Conservation (phyloP, 2,329 filamentous ascomycete species). For the Aureobasidium sp. region DNA sequence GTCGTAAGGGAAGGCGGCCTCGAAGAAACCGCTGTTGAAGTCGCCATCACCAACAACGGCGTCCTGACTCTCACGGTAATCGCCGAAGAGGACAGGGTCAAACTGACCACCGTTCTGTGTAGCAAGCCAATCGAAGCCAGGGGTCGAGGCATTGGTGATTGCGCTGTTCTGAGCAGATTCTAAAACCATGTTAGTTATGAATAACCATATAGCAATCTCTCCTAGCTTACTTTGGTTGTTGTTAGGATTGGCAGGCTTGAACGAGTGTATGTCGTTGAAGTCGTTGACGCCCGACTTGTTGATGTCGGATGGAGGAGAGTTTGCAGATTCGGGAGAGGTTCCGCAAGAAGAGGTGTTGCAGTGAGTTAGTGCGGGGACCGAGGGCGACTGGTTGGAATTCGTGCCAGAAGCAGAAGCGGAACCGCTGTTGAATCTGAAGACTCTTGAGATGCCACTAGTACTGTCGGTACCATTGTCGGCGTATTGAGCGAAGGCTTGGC, state of each 20-base stretch:
- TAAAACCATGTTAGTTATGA: neutral
- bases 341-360: constrained; percentile 50
- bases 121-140: constrained; percentile 62
- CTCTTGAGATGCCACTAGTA: constrained; percentile 34
- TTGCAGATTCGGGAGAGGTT: constrained; percentile 67
- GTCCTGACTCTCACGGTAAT: constrained; percentile 84
- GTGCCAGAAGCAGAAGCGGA: constrained; percentile 32
- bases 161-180: neutral
- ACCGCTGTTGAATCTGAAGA: constrained; percentile 43
- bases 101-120: constrained; percentile 80
- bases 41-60: constrained; percentile 61
- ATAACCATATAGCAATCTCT: neutral
- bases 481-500: constrained; percentile 12
- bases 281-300: constrained; percentile 36
- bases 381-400: constrained; percentile 42
- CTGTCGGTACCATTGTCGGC: constrained; percentile 33
- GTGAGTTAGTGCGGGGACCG: constrained; percentile 42
- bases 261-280: constrained; percentile 6
- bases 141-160: neutral
- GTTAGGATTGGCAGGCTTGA: constrained; percentile 5
- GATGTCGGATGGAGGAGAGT: constrained; percentile 48
- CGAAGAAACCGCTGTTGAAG: constrained; percentile 68
- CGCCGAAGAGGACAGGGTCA: constrained; percentile 83
- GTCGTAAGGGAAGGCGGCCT: constrained; percentile 50
- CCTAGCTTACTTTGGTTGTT: constrained; percentile 6